Conservation (phyloP, 345 rosid genomes). For the Pseudoturritis turrita region DNA sequence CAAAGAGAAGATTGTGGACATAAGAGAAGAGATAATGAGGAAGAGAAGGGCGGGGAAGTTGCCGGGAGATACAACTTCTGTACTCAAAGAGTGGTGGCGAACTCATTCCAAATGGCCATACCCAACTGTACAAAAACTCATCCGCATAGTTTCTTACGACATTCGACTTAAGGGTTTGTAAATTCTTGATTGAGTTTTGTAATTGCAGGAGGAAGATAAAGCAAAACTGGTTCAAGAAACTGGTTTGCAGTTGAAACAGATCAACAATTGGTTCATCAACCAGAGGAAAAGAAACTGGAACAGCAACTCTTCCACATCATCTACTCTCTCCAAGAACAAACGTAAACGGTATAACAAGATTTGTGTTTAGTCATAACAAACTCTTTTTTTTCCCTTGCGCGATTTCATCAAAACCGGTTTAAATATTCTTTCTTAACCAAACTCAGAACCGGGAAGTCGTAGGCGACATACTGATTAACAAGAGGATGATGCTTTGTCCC, state of each 20-base stretch:
- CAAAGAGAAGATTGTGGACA: conserved; percentile 85
- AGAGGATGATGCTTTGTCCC: conserved; percentile 4
- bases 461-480: conserved; percentile 6
- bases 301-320: conserved; percentile 57
- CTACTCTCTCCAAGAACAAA: conserved; percentile 57
- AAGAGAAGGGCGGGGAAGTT: conserved; percentile 89
- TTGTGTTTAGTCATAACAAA: not conserved
- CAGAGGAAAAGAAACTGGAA: conserved; percentile 93
- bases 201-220: conserved; percentile 77
- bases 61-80: conserved; percentile 81
- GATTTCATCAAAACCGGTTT: not conserved
- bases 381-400: not conserved
- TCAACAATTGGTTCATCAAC: conserved; percentile 88
- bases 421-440: not conserved
- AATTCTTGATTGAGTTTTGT: not conserved
- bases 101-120: conserved; percentile 95
- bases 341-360: conserved; percentile 61
- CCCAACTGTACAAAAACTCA: conserved; percentile 56
- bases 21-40: conserved; percentile 83
- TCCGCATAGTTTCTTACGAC: not conserved
- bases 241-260: conserved; percentile 81
- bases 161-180: not conserved
- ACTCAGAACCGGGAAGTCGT: conserved; percentile 19
- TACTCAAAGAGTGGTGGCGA: conserved; percentile 86
- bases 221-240: conserved; percentile 75